Base-by-base conservation (phyloP, 139 green algal genomes). In the Auxenochlorella protothecoides region DNA sequence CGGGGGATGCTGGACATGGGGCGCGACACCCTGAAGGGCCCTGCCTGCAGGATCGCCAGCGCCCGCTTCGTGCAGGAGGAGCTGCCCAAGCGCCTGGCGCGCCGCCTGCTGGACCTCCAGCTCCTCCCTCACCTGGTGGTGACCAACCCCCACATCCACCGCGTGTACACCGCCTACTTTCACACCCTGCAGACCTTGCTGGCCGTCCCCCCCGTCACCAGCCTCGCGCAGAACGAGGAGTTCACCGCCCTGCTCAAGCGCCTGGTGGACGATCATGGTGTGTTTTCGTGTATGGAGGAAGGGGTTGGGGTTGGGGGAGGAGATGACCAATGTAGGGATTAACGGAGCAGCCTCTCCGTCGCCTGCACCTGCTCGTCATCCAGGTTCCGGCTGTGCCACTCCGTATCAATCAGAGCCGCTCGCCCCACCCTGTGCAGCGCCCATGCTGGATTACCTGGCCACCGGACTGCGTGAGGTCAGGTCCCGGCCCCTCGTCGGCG, bases 101-200 rank as follows among this genome's bases (percentile, higher is more conserved):
- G 89, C 4, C 81, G 91, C 52, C 79, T 96, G n/a, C 80, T 96
- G 77, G 91, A 96, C 59, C 82, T 96, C 8, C 91, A 96, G 78
- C 84, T 92, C 55, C 84, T 96, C 57, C 90, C 90, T 52, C 87
- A 94, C 78, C 89, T 97, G 12, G 84, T 96, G 53, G 89, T 97
- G 4, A 93, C 79, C 57, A 97, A 97, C 79, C 91, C 91, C 0
- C 87, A 97, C 83, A 93, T 97, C 75, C 88, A 85, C 65, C 77
- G 68, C 44, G 89, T 95, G 53, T 96, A 95, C 78, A 77, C 91
- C 64, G 73, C 81, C 3, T 97, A 97, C 78, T 78, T 81, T 56
- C 82, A 87, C 27, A 87, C 87, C 68, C 95, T 97, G 75, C 73
- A 86, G 16, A 84, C 77, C 5, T 69, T 95, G 44, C 68, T 80